phyloP scores from a whole-genome alignment of 1,139 yeast genomes.

The Hanseniaspora uvarum region DNA sequence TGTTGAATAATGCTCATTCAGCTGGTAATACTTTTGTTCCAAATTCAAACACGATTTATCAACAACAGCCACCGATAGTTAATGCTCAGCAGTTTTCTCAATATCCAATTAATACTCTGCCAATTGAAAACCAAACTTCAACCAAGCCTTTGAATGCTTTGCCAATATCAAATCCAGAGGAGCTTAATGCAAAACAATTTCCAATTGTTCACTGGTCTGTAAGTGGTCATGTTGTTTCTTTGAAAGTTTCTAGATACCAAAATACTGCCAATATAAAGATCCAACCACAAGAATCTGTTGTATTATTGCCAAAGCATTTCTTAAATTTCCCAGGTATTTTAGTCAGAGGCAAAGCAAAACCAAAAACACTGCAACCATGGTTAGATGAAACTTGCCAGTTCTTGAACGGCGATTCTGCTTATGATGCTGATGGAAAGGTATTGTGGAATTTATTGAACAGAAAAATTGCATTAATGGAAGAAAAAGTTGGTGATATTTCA shows the following conservation, averaged over 20 bases:
- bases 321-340: slow-evolving; percentile 32
- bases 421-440: slow-evolving; percentile 18
- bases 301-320: slow-evolving; percentile 10
- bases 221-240: slow-evolving; percentile 38
- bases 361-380: slow-evolving; percentile 29
- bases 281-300: slow-evolving; percentile 1
- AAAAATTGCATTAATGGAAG: slow-evolving; percentile 19
- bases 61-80: neutral
- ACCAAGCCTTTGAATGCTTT: slow-evolving; percentile 25
- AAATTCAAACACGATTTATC: neutral
- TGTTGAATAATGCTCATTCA: neutral
- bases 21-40: slow-evolving; percentile 18
- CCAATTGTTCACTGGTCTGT: slow-evolving; percentile 70
- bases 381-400: slow-evolving; percentile 21
- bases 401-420: slow-evolving; percentile 17
- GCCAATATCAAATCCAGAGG: slow-evolving; percentile 24
- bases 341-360: slow-evolving; percentile 25
- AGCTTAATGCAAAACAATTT: slow-evolving; percentile 45
- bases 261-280: slow-evolving; percentile 9
- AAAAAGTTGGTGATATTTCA: slow-evolving; percentile 17
- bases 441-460: slow-evolving; percentile 24
- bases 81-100: neutral
- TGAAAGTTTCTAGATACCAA: slow-evolving; percentile 34
- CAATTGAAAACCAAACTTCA: neutral
- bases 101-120: neutral